Evolutionary conservation across 108 stramenopile genomes (phyloP), one percentile per base, ranked within the genome.

Genomic region (Nitzschia sp.): DNA sequence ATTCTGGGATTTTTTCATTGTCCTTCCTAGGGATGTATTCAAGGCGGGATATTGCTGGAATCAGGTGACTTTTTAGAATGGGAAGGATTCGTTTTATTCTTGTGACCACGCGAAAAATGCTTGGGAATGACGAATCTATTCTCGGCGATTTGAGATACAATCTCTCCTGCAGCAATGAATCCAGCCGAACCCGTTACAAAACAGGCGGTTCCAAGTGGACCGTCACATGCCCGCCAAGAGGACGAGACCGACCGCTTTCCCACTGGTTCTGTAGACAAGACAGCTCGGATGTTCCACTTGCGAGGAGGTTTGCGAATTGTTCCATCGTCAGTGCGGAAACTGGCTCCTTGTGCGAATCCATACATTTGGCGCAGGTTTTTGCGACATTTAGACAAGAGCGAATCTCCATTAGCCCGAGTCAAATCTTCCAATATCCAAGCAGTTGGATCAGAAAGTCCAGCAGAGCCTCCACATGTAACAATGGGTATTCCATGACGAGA

Each of bases 381-480:
- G 42, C 89, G 77, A 67, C 80, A 78, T 15, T 74, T 39, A 51
- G 70, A 71, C 5, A 94, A 65, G 54, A 94, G 61, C 59, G 76
- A 59, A 67, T 90, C 89, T 15, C 79, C 75, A 6, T 73, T 41
- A 0, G 80, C 88, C 37, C 68, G 52, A 19, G 86, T 87, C 25
- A 94, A 55, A 58, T 94, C 92, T 21, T 80, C 83, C 17, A 70
- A 68, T 10, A 83, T 73, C 54, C 91, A 82, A 53, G 77, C 48
- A 10, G 85, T 90, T 20, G 92, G 90, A 71, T 94, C 92, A 40
- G 56, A 68, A 37, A 80, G 52, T 44, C 92, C 92, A 20, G 92
- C 92, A 24, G 92, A 88, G n/a, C 88, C 90, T 12, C 92, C 92
- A 64, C 86, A 87, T 6, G 92, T 94, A 0, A 94, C 88, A 52